Conservation (phyloP, 2,329 filamentous ascomycete species). For the Stagonosporopsis chrysanthemi region DNA sequence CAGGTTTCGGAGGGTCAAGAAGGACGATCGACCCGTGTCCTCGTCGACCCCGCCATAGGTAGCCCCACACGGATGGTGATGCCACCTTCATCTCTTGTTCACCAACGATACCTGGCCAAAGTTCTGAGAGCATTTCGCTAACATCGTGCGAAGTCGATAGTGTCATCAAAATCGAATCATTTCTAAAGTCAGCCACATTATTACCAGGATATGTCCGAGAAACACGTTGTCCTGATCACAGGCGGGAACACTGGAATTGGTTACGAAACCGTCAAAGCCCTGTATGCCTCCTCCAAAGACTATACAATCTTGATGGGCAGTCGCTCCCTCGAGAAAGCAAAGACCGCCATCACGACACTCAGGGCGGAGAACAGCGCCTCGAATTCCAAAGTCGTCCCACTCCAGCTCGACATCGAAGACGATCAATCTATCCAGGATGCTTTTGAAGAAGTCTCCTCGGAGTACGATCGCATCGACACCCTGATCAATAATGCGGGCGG, state of each 20-base stretch:
- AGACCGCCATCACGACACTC: conserved; percentile 56
- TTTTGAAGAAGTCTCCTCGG: conserved; percentile 49
- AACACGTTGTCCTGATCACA: background rate
- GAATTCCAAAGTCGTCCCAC: conserved; percentile 51
- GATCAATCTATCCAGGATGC: conserved; percentile 61
- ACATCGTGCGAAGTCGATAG: no score
- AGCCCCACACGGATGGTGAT: background rate
- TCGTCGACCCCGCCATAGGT: background rate
- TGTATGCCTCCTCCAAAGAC: conserved; percentile 55
- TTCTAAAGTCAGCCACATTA: background rate
- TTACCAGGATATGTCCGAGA: background rate
- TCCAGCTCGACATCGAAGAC: conserved; percentile 62
- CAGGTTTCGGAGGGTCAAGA: background rate
- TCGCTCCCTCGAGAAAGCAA: conserved; percentile 60
- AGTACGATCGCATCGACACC: conserved; percentile 37
- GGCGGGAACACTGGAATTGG: conserved; percentile 61
- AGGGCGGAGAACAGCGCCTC: conserved; percentile 51
- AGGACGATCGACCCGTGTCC: background rate
- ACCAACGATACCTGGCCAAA: background rate
- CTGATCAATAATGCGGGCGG: conserved; percentile 54
- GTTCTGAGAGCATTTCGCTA: no score
- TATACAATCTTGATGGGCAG: conserved; percentile 66
- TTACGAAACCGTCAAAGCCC: conserved; percentile 63
- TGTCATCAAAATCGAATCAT: no score
- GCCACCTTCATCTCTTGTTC: background rate